These are phyloP conservation scores for Kwoniella sp. DNA, from an alignment of 768 basidiomycete genomes.

Conservation along the genomic window DNA sequence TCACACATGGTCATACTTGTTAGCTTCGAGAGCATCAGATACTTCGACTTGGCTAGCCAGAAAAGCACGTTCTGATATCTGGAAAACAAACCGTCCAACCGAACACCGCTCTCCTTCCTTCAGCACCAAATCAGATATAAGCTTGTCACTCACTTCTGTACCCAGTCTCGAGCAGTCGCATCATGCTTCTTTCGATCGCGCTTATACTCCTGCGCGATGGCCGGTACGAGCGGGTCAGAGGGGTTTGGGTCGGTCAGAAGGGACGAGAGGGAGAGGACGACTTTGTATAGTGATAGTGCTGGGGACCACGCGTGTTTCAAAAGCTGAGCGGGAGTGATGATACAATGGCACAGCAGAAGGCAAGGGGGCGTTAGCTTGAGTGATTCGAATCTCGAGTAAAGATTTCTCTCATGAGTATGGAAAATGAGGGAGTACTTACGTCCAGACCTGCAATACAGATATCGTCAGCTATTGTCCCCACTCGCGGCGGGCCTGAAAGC, in stretches of 20 bases:
- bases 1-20: background rate
- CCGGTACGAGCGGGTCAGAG: slow-evolving; percentile 55
- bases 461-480: background rate
- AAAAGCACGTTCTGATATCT: too few species aligned
- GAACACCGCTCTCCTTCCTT: background rate
- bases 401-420: too few species aligned
- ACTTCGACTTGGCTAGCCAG: too few species aligned
- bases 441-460: slow-evolving; percentile 39
- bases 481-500: too few species aligned
- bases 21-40: too few species aligned
- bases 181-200: slow-evolving; percentile 68
- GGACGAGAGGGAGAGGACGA: slow-evolving; percentile 88
- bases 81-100: too few species aligned
- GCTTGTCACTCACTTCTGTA: slow-evolving; percentile 57
- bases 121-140: background rate
- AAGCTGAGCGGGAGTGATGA: slow-evolving; percentile 63
- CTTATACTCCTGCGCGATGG: slow-evolving; percentile 49
- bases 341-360: too few species aligned
- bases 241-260: slow-evolving; percentile 94
- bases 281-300: slow-evolving; percentile 89
- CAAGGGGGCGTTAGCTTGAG: slow-evolving; percentile 57
- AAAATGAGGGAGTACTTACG: slow-evolving; percentile 31
- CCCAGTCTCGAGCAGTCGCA: slow-evolving; percentile 76
- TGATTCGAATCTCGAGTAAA: background rate
- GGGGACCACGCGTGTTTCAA: slow-evolving; percentile 94